Base-by-base conservation (phyloP, 192 early-diverging fungal genomes). In the Mortierella claussenii region DNA sequence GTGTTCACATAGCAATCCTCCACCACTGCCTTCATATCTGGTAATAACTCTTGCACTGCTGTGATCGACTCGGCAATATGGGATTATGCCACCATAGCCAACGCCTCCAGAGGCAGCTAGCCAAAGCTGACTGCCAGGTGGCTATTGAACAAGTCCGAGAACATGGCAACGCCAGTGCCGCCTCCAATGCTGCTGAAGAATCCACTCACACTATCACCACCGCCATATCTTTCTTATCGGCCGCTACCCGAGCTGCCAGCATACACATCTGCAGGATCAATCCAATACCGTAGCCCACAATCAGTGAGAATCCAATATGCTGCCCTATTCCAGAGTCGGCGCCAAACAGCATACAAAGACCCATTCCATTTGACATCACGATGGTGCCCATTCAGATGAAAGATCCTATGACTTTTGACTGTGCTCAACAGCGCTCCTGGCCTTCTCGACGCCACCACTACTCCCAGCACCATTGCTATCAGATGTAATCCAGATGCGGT, bases 221-320 rank as follows among this genome's bases (percentile, higher is more conserved):
- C 2, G 93, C 93, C 79, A 94, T 89, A 50, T 89, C 81, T 11
- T 62, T 62, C 34, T 82, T 79, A 2, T 74, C 50, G 4, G 94
- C 93, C 2, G 85, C 79, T 0, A 87, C 89, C 63, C 94, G 95
- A 11, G 88, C 83, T 3, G 86, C 90, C 58, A 94, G 79, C 61
- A 94, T 84, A 31, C 87, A 83, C 0, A 87, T 89, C 80, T 94
- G 93, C 55, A 95, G 81, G 51, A 88, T 81, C 37, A 75, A 82
- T 42, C 95, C 94, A 40, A 90, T 82, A 30, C 95, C 95, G 30
- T 87, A 53, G 9, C 94, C 95, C 32, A 88, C 67, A 59, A 94
- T 68, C 23, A 95, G 62, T 47, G 94, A 65, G 51, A 82, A 88
- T 9, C 86, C 82, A 26, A 89, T 85, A 45, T 87, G 88, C 30